Evolutionary conservation across 1,284 basidiomycete genomes (phyloP), one percentile per base, ranked within the genome.

Genomic region (Puccinia brachypodii): DNA sequence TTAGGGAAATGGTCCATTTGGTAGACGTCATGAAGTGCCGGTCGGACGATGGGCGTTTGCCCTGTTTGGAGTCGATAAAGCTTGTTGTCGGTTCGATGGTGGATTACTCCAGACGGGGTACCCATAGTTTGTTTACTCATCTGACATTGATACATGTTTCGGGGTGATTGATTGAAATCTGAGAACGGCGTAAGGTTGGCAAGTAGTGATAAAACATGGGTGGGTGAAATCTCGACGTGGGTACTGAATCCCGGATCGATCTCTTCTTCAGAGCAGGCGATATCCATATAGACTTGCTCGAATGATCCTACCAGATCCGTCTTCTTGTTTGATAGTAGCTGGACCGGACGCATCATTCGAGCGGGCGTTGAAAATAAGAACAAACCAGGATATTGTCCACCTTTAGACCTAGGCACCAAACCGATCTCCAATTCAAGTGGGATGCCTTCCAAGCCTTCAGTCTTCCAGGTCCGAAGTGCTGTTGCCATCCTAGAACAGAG

Each of bases 61-160:
- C 95, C 95, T 16, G 92, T 93, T 88, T 99, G 96, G 9, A 99
- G 90, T 25, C 95, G 92, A 88, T 99, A 99, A 76, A 99, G 91
- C 88, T 99, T 99, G 90, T 99, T 99, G 88, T 99, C 97, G 16
- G 97, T 99, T 83, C 97, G 90, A 85, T 95, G 93, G 85, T 91
- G 90, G 40, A 98, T 87, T 3, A 95, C 93, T 0, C 95, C 98
- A 42, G 94, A 92, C 0, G 97, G 96, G 40, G 97, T 99, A 56
- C 97, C 97, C 97, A 99, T 99, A 0, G 94, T 94, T 90, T 99
- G 97, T 89, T 99, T 99, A 88, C 95, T 95, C 97, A 99, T 99
- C 92, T 98, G 89, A 83, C 88, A 88, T 85, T 87, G 89, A 85
- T 90, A 90, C 88, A 89, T 90, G 86, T 90, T 90, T 82, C 90